Percentiles rank a stretch among this genome's conserved stretches.
These are phyloP conservation scores for Malassezia globosa DNA, from an alignment of 1,284 basidiomycete genomes.

Conservation along the genomic window DNA sequence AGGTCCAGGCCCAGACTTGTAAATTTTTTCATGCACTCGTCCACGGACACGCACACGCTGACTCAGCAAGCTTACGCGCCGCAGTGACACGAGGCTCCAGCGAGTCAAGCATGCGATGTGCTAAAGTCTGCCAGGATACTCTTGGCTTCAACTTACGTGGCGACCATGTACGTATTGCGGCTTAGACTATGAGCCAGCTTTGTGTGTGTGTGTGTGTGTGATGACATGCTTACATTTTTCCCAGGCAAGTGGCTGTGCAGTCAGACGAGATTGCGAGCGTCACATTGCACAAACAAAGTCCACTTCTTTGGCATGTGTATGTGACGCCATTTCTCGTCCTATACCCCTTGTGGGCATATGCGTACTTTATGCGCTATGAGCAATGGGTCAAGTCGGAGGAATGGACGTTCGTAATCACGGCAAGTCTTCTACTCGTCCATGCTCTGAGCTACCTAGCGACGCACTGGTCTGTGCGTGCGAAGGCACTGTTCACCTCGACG, in stretches of 20 bases:
- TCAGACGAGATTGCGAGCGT: constrained; percentile 76
- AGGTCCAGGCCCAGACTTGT: too few species aligned
- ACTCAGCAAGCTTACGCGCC: neutral
- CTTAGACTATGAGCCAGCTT: too few species aligned
- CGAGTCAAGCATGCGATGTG: too few species aligned
- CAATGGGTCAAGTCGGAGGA: constrained; percentile 52
- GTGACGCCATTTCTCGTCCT: constrained; percentile 67
- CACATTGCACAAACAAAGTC: constrained; percentile 67
- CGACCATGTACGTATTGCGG: too few species aligned
- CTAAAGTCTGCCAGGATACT: too few species aligned
- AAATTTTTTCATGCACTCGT: too few species aligned
- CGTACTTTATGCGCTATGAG: constrained; percentile 79
- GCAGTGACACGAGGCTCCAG: neutral
- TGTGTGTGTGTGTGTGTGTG: too few species aligned
- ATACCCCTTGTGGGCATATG: constrained; percentile 81
- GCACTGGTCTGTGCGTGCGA: constrained; percentile 72
- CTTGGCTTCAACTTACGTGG: too few species aligned
- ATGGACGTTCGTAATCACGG: constrained; percentile 76
- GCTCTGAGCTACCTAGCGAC: constrained; percentile 86
- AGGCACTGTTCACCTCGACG: constrained; percentile 62
- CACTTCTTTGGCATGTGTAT: constrained; percentile 69
- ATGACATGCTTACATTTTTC: too few species aligned
- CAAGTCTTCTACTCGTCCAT: constrained; percentile 71
- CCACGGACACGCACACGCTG: neutral
- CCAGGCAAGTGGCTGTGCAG: constrained; percentile 52